phyloP scores from a whole-genome alignment of 441 rosid genomes.

The Pelargonium fulgidum region DNA sequence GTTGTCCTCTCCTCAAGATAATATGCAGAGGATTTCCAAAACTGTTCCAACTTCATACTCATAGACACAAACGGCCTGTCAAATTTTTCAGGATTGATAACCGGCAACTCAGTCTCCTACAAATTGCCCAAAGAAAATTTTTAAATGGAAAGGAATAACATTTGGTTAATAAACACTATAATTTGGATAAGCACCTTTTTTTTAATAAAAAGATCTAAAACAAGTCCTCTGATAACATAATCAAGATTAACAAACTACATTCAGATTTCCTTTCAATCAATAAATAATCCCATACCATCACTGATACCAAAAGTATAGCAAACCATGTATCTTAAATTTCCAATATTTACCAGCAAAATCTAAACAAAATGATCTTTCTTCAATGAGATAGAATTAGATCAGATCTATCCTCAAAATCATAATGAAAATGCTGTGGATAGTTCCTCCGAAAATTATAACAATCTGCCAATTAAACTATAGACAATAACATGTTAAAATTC shows the following conservation, averaged over 20 bases:
- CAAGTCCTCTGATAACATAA: background rate
- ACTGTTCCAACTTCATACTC: background rate
- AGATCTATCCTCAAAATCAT: too few relatives aligned
- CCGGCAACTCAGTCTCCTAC: conserved; percentile 5
- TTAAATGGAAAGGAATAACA: background rate
- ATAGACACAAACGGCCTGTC: background rate
- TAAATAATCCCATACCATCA: too few relatives aligned
- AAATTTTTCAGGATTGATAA: background rate
- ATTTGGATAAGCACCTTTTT: background rate
- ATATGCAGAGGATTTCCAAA: conserved; percentile 8
- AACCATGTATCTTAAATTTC: too few relatives aligned
- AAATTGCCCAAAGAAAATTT: background rate
- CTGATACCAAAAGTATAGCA: too few relatives aligned
- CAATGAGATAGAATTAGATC: too few relatives aligned
- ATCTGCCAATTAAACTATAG: too few relatives aligned
- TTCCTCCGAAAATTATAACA: too few relatives aligned
- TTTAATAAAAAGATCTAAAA: background rate
- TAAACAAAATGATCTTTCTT: too few relatives aligned
- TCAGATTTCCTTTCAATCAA: background rate
- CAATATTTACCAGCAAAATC: too few relatives aligned
- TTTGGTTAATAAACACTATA: background rate
- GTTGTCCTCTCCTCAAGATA: background rate
- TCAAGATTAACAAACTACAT: background rate
- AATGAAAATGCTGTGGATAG: too few relatives aligned
- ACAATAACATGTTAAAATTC: too few relatives aligned